Evolutionary conservation across 257 asterid species (phyloP).

Genomic region (Solanum gandarillasii): DNA sequence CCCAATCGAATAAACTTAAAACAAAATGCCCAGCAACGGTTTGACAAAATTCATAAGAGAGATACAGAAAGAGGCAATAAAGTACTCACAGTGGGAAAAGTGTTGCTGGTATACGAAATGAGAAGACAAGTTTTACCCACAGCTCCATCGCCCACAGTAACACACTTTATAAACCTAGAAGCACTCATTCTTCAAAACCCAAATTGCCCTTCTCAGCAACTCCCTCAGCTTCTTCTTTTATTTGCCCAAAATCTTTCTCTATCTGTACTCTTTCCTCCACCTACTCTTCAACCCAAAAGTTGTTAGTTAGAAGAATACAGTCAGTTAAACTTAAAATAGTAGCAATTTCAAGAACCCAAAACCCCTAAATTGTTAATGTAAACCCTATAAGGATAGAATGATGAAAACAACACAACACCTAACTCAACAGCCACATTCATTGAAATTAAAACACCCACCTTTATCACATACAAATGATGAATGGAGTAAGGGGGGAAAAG

Average conservation of each 20-base stretch:
- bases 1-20: neutral
- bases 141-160: conserved; percentile 19
- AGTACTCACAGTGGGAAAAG: conserved; percentile 14
- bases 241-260: neutral
- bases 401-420: neutral
- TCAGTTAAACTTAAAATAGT: neutral
- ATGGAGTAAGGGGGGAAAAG: neutral
- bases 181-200: conserved; percentile 10
- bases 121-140: conserved; percentile 20
- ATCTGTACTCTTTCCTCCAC: neutral
- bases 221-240: neutral
- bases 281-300: neutral
- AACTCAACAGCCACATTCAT: neutral
- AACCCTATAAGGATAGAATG: neutral
- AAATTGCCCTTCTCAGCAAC: neutral
- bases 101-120: conserved; percentile 12
- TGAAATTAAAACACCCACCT: neutral
- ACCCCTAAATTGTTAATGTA: neutral
- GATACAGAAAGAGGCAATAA: neutral
- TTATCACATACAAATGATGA: neutral
- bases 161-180: conserved; percentile 14
- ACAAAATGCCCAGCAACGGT: neutral
- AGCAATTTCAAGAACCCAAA: neutral
- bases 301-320: neutral
- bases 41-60: neutral